A percentile compares a stretch with the other conserved stretches of the same genome.
phyloP scores from a whole-genome alignment of 352 stramenopile species.

The Phytopythium oedochilum region DNA sequence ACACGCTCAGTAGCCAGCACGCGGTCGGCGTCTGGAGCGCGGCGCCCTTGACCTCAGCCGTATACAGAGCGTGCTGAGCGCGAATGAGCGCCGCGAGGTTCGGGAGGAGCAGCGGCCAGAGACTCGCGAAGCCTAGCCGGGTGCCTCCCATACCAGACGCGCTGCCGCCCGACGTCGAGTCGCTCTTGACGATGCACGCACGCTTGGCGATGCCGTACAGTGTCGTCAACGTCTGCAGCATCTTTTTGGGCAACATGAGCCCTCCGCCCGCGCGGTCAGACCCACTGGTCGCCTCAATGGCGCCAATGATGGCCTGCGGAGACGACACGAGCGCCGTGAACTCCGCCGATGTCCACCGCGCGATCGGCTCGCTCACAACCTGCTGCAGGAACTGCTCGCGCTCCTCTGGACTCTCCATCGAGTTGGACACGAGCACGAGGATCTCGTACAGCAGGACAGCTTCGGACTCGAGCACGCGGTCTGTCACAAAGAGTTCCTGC shows the following conservation, averaged over 20 bases:
- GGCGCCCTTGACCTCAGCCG: constrained; percentile 40
- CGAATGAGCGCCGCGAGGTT: constrained; percentile 59
- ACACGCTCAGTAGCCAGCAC: constrained; percentile 67
- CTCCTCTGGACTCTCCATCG: constrained; percentile 58
- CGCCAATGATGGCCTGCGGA: constrained; percentile 43
- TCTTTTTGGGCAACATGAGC: constrained; percentile 36
- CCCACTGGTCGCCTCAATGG: constrained; percentile 26
- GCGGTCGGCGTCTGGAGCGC: constrained; percentile 50
- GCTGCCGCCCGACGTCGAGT: background rate
- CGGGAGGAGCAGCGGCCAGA: constrained; percentile 66
- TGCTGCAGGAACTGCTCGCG: constrained; percentile 63
- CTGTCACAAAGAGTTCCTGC: constrained; percentile 60
- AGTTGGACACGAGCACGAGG: constrained; percentile 77
- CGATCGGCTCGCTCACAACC: constrained; percentile 64
- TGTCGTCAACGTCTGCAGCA: constrained; percentile 74
- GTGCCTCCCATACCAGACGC: background rate
- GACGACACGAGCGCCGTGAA: constrained; percentile 58
- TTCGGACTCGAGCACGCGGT: constrained; percentile 72
- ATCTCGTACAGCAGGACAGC: constrained; percentile 80
- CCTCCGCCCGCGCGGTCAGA: too few relatives aligned
- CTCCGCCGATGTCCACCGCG: constrained; percentile 59
- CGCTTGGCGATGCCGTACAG: constrained; percentile 63
- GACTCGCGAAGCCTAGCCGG: constrained; percentile 34
- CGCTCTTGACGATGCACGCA: constrained; percentile 1
- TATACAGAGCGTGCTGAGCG: constrained; percentile 56